These are phyloP conservation scores for Amoeboaphelidium protococcarum DNA, from an alignment of 371 early-diverging fungal species.

Conservation along the genomic window DNA sequence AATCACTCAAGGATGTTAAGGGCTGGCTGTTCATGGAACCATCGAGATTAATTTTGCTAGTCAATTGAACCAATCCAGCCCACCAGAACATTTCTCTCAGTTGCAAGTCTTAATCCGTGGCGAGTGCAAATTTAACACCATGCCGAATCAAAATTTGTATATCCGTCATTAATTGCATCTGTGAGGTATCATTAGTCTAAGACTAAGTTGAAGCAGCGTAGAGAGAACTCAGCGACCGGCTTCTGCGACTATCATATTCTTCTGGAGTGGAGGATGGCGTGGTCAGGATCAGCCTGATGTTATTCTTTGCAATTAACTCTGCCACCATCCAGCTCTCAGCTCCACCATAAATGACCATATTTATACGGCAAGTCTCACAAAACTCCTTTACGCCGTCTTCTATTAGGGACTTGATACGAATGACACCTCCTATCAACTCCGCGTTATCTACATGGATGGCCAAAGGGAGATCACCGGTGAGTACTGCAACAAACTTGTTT, in stretches of 20 bases:
- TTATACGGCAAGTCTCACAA: neutral
- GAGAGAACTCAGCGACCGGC: neutral
- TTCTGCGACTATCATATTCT: neutral
- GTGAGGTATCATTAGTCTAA: too few relatives aligned
- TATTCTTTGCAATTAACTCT: neutral
- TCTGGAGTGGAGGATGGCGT: neutral
- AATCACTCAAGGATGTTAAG: too few relatives aligned
- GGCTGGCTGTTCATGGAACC: too few relatives aligned
- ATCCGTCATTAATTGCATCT: too few relatives aligned
- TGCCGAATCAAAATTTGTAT: too few relatives aligned
- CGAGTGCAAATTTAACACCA: too few relatives aligned
- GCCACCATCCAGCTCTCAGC: constrained; percentile 33
- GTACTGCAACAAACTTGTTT: constrained; percentile 17
- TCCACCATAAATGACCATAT: constrained; percentile 24
- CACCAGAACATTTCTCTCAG: too few relatives aligned
- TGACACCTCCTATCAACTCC: constrained; percentile 37
- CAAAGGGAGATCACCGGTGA: constrained; percentile 29
- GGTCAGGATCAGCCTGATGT: neutral
- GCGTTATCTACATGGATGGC: constrained; percentile 27
- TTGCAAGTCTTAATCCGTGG: too few relatives aligned
- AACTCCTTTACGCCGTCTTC: neutral
- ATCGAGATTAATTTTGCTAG: too few relatives aligned
- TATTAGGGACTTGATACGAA: constrained; percentile 20
- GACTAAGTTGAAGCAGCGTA: too few relatives aligned
- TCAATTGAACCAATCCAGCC: too few relatives aligned